Conservation (phyloP, 257 asterid species). For the Orobanche coerulescens region DNA sequence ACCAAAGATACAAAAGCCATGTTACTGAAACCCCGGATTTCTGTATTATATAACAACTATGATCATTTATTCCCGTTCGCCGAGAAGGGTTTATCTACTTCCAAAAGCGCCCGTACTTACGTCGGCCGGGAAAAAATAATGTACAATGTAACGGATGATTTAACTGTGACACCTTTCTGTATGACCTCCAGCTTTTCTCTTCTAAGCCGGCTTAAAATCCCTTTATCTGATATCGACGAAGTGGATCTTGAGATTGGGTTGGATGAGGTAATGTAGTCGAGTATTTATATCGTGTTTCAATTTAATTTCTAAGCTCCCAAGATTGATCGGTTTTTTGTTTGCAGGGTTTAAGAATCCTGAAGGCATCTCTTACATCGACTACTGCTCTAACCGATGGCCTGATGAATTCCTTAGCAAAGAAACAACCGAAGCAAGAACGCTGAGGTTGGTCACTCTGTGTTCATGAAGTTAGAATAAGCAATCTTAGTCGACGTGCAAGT, state of each 20-base stretch:
- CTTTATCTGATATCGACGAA: neutral
- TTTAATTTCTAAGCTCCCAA: too few relatives aligned
- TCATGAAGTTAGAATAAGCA: too few relatives aligned
- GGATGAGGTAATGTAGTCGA: neutral
- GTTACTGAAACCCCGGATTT: neutral
- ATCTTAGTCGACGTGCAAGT: too few relatives aligned
- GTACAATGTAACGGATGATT: neutral
- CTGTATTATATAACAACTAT: too few relatives aligned
- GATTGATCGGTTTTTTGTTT: too few relatives aligned
- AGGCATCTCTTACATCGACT: conserved; percentile 21
- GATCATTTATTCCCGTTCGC: too few relatives aligned
- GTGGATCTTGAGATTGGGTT: neutral
- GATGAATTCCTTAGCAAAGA: neutral
- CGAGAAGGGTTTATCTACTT: neutral
- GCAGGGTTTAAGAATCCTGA: conserved; percentile 21
- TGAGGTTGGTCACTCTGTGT: neutral
- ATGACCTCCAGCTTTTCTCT: neutral
- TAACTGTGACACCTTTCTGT: neutral
- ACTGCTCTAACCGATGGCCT: conserved; percentile 17
- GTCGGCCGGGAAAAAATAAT: neutral
- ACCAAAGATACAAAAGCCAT: neutral
- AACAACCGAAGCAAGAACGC: conserved; percentile 15
- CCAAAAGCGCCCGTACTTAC: neutral
- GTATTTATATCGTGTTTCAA: too few relatives aligned
- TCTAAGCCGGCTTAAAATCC: neutral